These are phyloP conservation scores for Infundibulicybe gibba DNA, from an alignment of 768 basidiomycete genomes.

Conservation along the genomic window DNA sequence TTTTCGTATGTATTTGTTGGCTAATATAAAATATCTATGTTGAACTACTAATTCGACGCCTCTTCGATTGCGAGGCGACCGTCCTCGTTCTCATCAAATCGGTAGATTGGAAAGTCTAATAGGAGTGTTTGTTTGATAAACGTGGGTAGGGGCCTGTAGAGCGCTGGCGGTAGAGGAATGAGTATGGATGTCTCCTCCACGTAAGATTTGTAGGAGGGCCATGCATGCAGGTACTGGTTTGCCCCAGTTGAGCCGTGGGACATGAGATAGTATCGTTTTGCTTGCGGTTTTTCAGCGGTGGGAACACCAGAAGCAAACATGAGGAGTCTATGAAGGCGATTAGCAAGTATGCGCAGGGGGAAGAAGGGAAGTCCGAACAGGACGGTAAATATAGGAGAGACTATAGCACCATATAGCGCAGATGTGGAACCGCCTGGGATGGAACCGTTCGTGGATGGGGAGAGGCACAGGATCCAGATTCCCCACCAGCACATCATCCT, in stretches of 20 bases:
- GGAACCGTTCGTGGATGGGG: conserved; percentile 48
- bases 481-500: conserved; percentile 68
- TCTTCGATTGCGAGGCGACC: conserved; percentile 39
- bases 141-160: conserved; percentile 50
- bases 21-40: too few species aligned
- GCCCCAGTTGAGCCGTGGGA: conserved; percentile 34
- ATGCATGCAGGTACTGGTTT: conserved; percentile 30
- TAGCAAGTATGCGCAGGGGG: not conserved
- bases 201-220: conserved; percentile 54
- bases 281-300: conserved; percentile 64
- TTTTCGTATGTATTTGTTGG: too few species aligned
- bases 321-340: conserved; percentile 33
- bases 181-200: conserved; percentile 55
- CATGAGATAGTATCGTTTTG: conserved; percentile 54
- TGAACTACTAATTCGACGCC: conserved; percentile 9
- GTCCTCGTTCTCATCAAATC: conserved; percentile 50
- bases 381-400: conserved; percentile 63
- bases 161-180: conserved; percentile 51
- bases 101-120: conserved; percentile 61
- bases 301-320: conserved; percentile 72
- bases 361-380: conserved; percentile 33
- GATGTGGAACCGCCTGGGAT: conserved; percentile 37
- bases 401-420: conserved; percentile 58
- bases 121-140: conserved; percentile 52
- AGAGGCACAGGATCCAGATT: conserved; percentile 56